Evolutionary conservation across 345 rosid genomes (phyloP).

Genomic region (Balakata baccata): DNA sequence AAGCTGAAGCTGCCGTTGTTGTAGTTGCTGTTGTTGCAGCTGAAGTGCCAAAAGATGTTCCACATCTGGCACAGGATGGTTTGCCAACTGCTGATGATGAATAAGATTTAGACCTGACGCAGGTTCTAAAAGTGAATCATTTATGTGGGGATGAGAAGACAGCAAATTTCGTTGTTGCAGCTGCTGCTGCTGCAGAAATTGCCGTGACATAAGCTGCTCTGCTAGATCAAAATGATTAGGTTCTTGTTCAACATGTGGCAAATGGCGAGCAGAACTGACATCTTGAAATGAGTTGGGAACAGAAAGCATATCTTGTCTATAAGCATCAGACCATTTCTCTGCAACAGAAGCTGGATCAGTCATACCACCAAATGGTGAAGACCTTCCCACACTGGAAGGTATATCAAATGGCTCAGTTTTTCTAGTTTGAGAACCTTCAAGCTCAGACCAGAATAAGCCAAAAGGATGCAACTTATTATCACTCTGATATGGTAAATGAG

Average conservation of each 20-base stretch:
- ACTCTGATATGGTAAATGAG: conserved; percentile 34
- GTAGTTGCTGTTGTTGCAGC: conserved; percentile 43
- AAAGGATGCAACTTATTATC: conserved; percentile 53
- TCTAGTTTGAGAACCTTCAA: conserved; percentile 44
- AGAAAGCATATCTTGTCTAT: conserved; percentile 36
- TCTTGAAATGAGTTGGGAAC: conserved; percentile 39
- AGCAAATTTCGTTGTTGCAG: conserved; percentile 42
- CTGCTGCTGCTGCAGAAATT: conserved; percentile 46
- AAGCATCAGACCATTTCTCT: conserved; percentile 46
- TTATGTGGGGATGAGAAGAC: conserved; percentile 37
- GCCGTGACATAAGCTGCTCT: conserved; percentile 46
- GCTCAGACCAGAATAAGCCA: conserved; percentile 64
- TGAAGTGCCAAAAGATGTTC: conserved; percentile 49
- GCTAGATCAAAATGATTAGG: conserved; percentile 41
- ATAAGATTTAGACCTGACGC: conserved; percentile 38
- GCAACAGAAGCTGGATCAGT: conserved; percentile 36
- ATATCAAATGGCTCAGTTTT: conserved; percentile 33
- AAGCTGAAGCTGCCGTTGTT: conserved; percentile 24
- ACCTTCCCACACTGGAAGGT: conserved; percentile 32
- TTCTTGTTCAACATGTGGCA: conserved; percentile 42
- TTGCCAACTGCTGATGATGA: conserved; percentile 45
- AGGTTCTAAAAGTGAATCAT: conserved; percentile 44
- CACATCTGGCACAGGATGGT: conserved; percentile 40
- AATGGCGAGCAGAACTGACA: conserved; percentile 35
- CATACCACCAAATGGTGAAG: conserved; percentile 31